Evolutionary conservation across 2,329 filamentous ascomycete species (phyloP).

Genomic region (Neonectria coccinea): DNA sequence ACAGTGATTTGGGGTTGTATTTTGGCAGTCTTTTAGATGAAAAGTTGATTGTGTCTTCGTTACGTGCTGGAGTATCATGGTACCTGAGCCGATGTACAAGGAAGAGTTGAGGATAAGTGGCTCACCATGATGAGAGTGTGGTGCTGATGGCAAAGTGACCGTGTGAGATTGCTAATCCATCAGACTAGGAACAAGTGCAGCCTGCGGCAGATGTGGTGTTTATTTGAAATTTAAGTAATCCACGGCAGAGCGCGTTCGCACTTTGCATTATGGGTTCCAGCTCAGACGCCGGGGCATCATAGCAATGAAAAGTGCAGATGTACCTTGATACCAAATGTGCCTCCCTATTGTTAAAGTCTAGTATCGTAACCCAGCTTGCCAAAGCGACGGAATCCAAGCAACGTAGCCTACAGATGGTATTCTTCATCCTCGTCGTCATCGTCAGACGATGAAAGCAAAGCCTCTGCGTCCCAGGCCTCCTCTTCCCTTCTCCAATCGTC

Average conservation of each 20-base stretch:
- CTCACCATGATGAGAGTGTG: neutral
- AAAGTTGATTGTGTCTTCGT: neutral
- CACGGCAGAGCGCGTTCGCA: no score
- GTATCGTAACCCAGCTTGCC: neutral
- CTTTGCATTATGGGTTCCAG: no score
- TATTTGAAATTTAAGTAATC: no score
- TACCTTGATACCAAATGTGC: neutral
- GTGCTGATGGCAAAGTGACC: no score
- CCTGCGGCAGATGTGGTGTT: no score
- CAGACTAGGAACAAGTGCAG: no score
- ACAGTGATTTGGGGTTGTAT: neutral
- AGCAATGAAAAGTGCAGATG: no score
- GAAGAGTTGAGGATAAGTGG: neutral
- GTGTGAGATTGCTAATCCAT: no score
- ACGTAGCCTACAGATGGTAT: neutral
- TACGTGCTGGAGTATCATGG: neutral
- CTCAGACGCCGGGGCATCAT: neutral
- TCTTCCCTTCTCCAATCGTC: constrained; percentile 53
- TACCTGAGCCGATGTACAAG: no score
- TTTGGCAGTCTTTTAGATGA: neutral
- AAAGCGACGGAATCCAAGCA: neutral
- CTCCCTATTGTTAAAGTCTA: neutral
- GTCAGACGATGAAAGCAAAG: constrained; percentile 33
- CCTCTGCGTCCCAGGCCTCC: constrained; percentile 25
- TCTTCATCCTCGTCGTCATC: constrained; percentile 23